Evolutionary conservation across 495 filamentous ascomycete genomes (phyloP), one percentile per base, ranked within the genome.

Genomic region (Penicillium desertorum): DNA sequence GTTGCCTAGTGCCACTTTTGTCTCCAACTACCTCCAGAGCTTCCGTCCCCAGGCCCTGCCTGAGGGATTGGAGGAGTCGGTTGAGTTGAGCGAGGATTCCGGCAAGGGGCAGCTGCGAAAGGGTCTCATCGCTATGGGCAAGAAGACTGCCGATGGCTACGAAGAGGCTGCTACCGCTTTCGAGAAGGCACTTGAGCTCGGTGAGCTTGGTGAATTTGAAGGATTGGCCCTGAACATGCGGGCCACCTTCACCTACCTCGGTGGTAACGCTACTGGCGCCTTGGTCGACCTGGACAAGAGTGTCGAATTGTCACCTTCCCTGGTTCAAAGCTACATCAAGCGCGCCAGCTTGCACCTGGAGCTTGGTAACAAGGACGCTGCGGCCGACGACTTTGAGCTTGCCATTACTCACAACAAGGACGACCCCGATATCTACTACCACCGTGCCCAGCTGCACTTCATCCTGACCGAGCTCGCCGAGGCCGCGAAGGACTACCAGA

Each of bases 271-370:
- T 58, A 77, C 83, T 27, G 82, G 86, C 55, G 95, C 94, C 2
- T 73, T 97, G 59, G 76, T 77, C 11, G 94, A 97, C 71, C 79
- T 99, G 56, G 88, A 88, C 67, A 92, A 89, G 83, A 96, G 91
- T 70, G 86, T 97, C 50, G 91, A 96, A 69, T 77, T 97, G 17
- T 84, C 97, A 51, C 90, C 93, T 0, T 76, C 83, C 1, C 74
- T 97, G 71, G 94, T 92, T 4, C 94, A 99, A 72, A 96, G 90
- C 80, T 98, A 92, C 73, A 96, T 99, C 77, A 99, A 99, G 79
- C 85, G 95, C 46, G 94, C 94, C 45, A 97, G 92, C 82, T 94
- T 99, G 89, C 88, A 95, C 72, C 83, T 98, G 37, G 94, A 99
- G 76, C 84, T 95, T 45, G 93, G 92, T 92, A 81, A 94, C 67